Conservation (phyloP, 345 rosid species). For the Trapa bicornis region DNA sequence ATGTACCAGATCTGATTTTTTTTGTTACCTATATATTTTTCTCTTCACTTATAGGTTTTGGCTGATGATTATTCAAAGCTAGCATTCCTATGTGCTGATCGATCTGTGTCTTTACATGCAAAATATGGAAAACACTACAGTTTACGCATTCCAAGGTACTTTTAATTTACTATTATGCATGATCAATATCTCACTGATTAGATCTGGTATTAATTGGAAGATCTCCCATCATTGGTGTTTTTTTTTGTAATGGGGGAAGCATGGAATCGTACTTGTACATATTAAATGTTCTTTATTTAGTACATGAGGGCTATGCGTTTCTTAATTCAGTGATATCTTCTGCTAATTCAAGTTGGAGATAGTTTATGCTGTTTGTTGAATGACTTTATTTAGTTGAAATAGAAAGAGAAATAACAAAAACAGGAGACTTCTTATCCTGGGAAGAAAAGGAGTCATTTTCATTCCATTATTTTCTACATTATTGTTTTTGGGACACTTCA, state of each 20-base stretch:
- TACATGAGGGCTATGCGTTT: neutral
- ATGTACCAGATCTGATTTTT: neutral
- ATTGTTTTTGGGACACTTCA: neutral
- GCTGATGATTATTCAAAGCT: conserved; percentile 83
- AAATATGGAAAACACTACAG: conserved; percentile 79
- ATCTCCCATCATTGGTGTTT: neutral
- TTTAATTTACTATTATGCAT: conserved; percentile 1
- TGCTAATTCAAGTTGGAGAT: neutral
- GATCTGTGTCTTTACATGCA: conserved; percentile 75
- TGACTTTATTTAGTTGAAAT: neutral
- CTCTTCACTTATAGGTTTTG: conserved; percentile 34
- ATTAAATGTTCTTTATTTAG: neutral
- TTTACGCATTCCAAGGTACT: conserved; percentile 79
- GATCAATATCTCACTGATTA: neutral
- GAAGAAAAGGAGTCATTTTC: neutral
- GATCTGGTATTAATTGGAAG: neutral
- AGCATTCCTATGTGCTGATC: conserved; percentile 86
- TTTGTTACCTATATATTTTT: neutral
- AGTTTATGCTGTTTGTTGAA: neutral
- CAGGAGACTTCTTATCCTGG: neutral
- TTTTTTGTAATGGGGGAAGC: neutral
- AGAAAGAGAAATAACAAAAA: neutral
- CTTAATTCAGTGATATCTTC: neutral
- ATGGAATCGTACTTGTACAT: neutral
- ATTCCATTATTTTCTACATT: neutral